A percentile compares a stretch with the other conserved stretches of the same genome.
Evolutionary conservation across 2,329 filamentous ascomycete species (phyloP).

Genomic region (Celoporthe dispersa): DNA sequence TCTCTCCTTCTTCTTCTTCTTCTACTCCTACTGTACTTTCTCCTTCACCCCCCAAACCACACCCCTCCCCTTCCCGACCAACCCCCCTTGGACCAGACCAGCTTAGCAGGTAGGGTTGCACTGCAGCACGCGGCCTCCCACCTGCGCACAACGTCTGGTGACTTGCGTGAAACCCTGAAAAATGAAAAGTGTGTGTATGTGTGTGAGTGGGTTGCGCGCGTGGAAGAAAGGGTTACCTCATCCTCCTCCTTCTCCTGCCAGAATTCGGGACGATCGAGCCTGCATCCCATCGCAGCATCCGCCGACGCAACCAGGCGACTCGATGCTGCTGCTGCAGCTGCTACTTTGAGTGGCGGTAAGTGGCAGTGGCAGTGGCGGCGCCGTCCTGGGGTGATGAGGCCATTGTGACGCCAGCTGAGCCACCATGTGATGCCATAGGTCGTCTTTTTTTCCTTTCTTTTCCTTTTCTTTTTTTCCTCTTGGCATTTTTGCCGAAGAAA

Average conservation of each 20-base stretch:
- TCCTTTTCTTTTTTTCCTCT: background rate
- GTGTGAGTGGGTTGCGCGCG: background rate
- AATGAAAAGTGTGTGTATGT: background rate
- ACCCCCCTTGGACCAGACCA: background rate
- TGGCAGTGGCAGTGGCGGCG: background rate
- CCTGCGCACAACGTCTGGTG: background rate
- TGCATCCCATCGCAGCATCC: background rate
- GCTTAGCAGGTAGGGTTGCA: background rate
- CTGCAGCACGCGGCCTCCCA: slow-evolving; percentile 3
- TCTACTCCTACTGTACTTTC: background rate
- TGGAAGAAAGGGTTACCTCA: background rate
- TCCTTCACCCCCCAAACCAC: background rate
- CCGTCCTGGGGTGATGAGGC: background rate
- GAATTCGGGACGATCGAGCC: background rate
- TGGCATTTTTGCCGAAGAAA: background rate
- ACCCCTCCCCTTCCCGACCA: background rate
- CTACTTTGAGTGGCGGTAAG: background rate
- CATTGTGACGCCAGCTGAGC: background rate
- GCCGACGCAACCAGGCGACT: background rate
- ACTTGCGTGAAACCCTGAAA: background rate
- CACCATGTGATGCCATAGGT: background rate
- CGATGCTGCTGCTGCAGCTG: too few relatives aligned
- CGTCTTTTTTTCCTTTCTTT: background rate
- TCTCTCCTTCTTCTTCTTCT: background rate
- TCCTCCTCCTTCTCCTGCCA: background rate